A percentile compares a stretch with the other conserved stretches of the same genome.
These are phyloP conservation scores for Calonectria leucothoes DNA, from an alignment of 2,329 filamentous ascomycete species.

Conservation along the genomic window DNA sequence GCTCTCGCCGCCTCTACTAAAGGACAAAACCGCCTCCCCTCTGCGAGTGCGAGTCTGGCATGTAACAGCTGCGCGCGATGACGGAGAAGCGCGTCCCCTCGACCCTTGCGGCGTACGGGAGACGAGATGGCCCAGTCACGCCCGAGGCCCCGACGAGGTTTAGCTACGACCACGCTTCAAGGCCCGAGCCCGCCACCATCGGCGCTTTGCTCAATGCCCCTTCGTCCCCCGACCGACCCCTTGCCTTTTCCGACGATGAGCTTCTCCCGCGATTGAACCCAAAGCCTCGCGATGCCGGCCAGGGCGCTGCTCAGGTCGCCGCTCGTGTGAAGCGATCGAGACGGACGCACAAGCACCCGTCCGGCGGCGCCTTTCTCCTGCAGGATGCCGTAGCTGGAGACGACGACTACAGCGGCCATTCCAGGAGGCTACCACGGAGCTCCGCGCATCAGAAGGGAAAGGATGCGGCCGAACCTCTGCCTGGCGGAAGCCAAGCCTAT, in stretches of 20 bases:
- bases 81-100: slow-evolving; percentile 38
- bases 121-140: slow-evolving; percentile 40
- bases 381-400: slow-evolving; percentile 54
- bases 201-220: slow-evolving; percentile 38
- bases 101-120: slow-evolving; percentile 37
- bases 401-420: slow-evolving; percentile 47
- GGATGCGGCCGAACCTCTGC: slow-evolving; percentile 28
- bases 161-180: slow-evolving; percentile 40
- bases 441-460: slow-evolving; percentile 35
- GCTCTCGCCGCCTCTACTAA: slow-evolving; percentile 31
- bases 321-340: slow-evolving; percentile 41
- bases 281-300: slow-evolving; percentile 30
- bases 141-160: slow-evolving; percentile 41
- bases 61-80: slow-evolving; percentile 40
- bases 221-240: slow-evolving; percentile 38
- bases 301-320: slow-evolving; percentile 32
- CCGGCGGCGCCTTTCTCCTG: slow-evolving; percentile 64
- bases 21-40: slow-evolving; percentile 28
- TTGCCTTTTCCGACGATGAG: slow-evolving; percentile 44
- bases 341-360: slow-evolving; percentile 55
- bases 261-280: slow-evolving; percentile 38
- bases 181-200: slow-evolving; percentile 39
- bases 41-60: slow-evolving; percentile 33
- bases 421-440: slow-evolving; percentile 41
- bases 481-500: slow-evolving; percentile 28